Evolutionary conservation across 2,329 filamentous ascomycete species (phyloP).

Genomic region (Nigrospora osmanthi): DNA sequence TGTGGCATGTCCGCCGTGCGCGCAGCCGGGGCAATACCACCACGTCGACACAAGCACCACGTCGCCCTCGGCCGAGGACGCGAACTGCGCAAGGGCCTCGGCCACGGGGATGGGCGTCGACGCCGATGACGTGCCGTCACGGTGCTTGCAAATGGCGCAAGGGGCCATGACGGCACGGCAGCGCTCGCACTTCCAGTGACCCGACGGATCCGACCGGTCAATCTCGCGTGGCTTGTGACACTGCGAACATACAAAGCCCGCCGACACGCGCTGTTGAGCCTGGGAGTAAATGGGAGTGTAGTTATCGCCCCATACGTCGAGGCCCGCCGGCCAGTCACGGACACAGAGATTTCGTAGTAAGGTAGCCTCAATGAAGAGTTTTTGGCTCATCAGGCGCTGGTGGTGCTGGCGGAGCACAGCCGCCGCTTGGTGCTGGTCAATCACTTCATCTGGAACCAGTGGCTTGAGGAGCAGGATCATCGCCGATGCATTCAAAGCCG

Average conservation of each 20-base stretch:
- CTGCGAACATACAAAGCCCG: slow-evolving; percentile 43
- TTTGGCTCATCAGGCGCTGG: slow-evolving; percentile 49
- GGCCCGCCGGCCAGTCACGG: slow-evolving; percentile 43
- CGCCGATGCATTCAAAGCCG: slow-evolving; percentile 50
- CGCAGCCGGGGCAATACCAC: slow-evolving; percentile 58
- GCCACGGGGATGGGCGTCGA: slow-evolving; percentile 14
- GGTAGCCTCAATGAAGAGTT: slow-evolving; percentile 52
- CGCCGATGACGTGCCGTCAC: slow-evolving; percentile 33
- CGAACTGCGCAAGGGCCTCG: slow-evolving; percentile 12
- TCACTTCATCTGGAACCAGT: slow-evolving; percentile 44
- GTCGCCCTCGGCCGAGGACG: slow-evolving; percentile 3
- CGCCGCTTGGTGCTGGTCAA: slow-evolving; percentile 46
- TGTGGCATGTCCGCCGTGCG: slow-evolving; percentile 53
- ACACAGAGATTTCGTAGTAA: slow-evolving; percentile 54
- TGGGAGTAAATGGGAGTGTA: slow-evolving; percentile 46
- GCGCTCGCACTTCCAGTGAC: slow-evolving; percentile 51
- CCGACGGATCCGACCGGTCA: slow-evolving; percentile 32
- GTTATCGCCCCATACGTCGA: slow-evolving; percentile 44
- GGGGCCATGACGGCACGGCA: slow-evolving; percentile 45
- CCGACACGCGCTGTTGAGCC: slow-evolving; percentile 47
- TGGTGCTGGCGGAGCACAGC: slow-evolving; percentile 54
- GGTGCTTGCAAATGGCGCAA: slow-evolving; percentile 52
- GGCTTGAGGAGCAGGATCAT: slow-evolving; percentile 54
- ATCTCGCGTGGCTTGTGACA: slow-evolving; percentile 51
- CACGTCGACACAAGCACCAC: slow-evolving; percentile 35